Conservation (phyloP, 192 early-diverging fungal genomes). For the Backusella sp. region DNA sequence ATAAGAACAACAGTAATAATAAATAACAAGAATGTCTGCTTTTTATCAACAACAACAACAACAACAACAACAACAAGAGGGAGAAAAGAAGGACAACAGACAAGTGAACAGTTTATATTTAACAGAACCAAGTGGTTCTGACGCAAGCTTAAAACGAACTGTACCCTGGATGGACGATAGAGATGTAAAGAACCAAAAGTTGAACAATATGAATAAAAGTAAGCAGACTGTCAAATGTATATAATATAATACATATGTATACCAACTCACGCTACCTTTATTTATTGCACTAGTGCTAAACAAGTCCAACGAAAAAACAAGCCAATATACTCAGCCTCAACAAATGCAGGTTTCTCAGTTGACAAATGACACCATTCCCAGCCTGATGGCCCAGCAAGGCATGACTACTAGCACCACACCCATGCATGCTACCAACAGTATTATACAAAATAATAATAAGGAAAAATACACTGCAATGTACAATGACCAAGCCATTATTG, state of each 20-base stretch:
- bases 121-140: background rate
- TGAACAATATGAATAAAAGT: background rate
- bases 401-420: background rate
- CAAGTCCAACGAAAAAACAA: conserved; percentile 1
- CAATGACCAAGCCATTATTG: conserved; percentile 20
- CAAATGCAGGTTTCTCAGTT: conserved; percentile 15
- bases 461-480: background rate
- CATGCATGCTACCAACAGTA: background rate
- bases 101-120: background rate
- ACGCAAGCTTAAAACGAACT: background rate
- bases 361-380: background rate
- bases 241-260: background rate
- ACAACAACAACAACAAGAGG: background rate
- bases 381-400: background rate
- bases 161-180: conserved; percentile 9
- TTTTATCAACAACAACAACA: background rate
- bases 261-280: background rate
- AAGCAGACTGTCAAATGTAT: background rate
- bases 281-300: background rate
- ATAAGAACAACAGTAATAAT: background rate
- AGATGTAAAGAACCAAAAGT: background rate
- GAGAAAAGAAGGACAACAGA: background rate
- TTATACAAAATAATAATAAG: background rate
- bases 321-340: conserved; percentile 5
- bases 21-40: background rate